Evolutionary conservation across 2,329 filamentous ascomycete genomes (phyloP), one percentile per base, ranked within the genome.

Genomic region (Fusarium miscanthi): DNA sequence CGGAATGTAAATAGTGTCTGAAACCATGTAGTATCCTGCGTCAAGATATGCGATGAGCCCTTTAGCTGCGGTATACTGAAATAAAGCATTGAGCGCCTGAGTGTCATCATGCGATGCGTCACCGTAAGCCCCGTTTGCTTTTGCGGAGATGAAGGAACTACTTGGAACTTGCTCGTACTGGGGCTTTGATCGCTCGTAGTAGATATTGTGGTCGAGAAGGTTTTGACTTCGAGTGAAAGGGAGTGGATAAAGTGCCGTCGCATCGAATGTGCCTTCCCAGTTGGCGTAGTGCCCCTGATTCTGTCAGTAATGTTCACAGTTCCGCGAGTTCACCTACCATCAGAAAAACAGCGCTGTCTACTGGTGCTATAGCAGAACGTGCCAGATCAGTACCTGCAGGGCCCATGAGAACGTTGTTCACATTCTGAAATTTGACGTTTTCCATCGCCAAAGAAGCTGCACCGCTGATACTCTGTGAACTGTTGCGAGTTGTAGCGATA

Each of bases 71-170:
- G 80, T 77, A 64, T 75, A 76, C 88, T 85, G 73, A 66, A 95
- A 85, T 19, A 93, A 87, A 2, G 31, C 45, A 35, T 77, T 78
- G 21, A 96, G 87, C 19, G 88, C 89, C 12, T 84, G 84, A 3
- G 93, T 95, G 78, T 96, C 94, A 73, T 96, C 93, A 2, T 92
- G 91, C 4, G 80, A 79, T 40, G 93, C 93, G 76, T 96, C 92
- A 69, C 93, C 94, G 84, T 19, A 84, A 33, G 74, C 77, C 7
- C 77, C 77, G 25, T 59, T 67, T 16, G 61, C 85, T 74, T 92
- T 93, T 76, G 93, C 89, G 64, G 90, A 92, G 75, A 93, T 79
- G 78, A 96, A 94, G 11, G 86, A 84, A 4, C 84, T 85, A 3
- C 85, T 85, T 1, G 89, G 82, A 7, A 91, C 76, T 33, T 86